Percentiles rank a stretch among this genome's conserved stretches.
phyloP scores from a whole-genome alignment of 306 rosid species.

The Cotoneaster glaucophyllus region DNA sequence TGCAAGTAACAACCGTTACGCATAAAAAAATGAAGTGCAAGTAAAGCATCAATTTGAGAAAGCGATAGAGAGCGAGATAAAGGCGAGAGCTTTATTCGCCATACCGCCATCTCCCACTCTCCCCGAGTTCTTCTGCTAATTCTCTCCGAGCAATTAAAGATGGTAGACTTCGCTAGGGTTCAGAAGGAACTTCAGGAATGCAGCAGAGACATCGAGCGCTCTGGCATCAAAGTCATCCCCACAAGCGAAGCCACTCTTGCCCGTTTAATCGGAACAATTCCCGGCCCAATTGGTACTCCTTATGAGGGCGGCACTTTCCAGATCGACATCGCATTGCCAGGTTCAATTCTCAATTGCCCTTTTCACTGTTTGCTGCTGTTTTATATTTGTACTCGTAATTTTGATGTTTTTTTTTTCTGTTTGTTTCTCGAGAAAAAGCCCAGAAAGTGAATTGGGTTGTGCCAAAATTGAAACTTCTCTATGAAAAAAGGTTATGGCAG shows the following conservation, averaged over 20 bases:
- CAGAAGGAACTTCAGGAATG: slow-evolving; percentile 98
- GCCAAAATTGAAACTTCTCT: neutral
- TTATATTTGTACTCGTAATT: neutral
- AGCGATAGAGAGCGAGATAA: neutral
- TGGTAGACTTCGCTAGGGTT: slow-evolving; percentile 90
- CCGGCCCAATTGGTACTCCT: slow-evolving; percentile 82
- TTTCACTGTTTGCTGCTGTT: neutral
- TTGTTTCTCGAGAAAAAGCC: neutral
- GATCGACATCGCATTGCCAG: slow-evolving; percentile 86
- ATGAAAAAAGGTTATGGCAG: neutral
- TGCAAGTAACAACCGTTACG: too few relatives aligned
- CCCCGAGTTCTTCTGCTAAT: neutral
- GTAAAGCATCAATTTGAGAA: neutral
- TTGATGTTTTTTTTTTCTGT: neutral
- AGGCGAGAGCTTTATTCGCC: neutral
- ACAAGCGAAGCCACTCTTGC: slow-evolving; percentile 53
- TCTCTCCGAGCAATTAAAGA: slow-evolving; percentile 25
- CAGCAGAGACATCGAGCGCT: slow-evolving; percentile 63
- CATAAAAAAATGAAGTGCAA: neutral
- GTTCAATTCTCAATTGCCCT: slow-evolving; percentile 17
- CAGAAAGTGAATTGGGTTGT: neutral
- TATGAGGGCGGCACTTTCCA: slow-evolving; percentile 88
- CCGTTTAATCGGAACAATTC: slow-evolving; percentile 65
- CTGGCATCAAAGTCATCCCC: slow-evolving; percentile 75
- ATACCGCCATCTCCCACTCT: neutral